Evolutionary conservation across 2,329 filamentous ascomycete genomes (phyloP), one percentile per base, ranked within the genome.

Genomic region (Alternaria infectoria): DNA sequence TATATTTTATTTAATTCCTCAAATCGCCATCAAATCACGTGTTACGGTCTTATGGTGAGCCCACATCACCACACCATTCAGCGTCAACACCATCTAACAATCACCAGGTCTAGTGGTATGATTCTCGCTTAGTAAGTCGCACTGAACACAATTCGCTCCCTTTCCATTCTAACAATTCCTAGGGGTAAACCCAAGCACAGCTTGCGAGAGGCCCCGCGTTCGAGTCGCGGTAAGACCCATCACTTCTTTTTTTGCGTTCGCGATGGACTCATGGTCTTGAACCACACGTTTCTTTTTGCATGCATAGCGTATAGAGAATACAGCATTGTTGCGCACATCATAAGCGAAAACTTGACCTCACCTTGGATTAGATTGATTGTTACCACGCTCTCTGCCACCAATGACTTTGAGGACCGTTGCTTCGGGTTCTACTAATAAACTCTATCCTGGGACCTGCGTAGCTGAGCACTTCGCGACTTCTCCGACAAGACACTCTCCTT

Each of bases 181-280:
- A 62, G 64, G 62, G 65, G 59, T 56, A 54, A 25, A 50, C 52
- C 58, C 64, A 26, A 67, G 62, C 59, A 65, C n/a, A 32, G 49
- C 13, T 63, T 68, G 65, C 65, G 65, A 68, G 65, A 68, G 65
- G 65, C 57, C 65, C 65, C 65, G 65, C 59, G 62, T 68, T 68
- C 65, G 65, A 68, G 62, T 68, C 62, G 62, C 65, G 65, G 65
- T 57, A 68, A 57, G 65, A 68, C 65, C 65, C 65, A 28, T 54
- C 19, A 25, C 36, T 40, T 17, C 28, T 59, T 60, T 62, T 66
- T 61, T 57, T 32, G 10, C 4, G 12, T 26, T 57, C 15, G 4
- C 1, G 1, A 21, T 2, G 10, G 6, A 5, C 25, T 5, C 5
- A 30, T 2, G 1, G 11, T 28, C 5, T 6, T 2, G 32, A 23